Percentiles rank a stretch among this genome's conserved stretches.
These are phyloP conservation scores for Barbatosphaeria neglecta DNA, from an alignment of 495 filamentous ascomycete genomes.

Conservation along the genomic window DNA sequence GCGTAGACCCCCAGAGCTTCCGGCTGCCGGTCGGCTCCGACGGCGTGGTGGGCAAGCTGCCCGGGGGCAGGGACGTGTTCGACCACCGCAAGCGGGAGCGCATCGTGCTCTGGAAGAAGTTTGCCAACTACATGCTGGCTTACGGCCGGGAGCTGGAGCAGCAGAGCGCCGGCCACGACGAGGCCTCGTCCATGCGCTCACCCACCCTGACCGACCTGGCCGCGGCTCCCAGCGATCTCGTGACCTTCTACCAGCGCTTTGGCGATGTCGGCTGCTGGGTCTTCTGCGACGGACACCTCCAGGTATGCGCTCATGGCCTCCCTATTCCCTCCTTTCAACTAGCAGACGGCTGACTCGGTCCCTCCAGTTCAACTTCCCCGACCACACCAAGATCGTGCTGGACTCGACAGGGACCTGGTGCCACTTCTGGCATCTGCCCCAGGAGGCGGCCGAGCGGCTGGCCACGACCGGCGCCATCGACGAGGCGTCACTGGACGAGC, in stretches of 20 bases:
- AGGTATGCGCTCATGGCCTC: slow-evolving; percentile 44
- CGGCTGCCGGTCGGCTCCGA: slow-evolving; percentile 39
- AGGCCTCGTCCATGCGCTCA: slow-evolving; percentile 31
- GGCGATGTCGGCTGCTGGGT: slow-evolving; percentile 84
- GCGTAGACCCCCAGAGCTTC: slow-evolving; percentile 50
- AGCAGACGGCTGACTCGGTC: slow-evolving; percentile 1
- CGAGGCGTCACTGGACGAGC: slow-evolving; percentile 50
- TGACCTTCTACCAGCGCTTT: slow-evolving; percentile 81
- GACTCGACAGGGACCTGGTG: slow-evolving; percentile 64
- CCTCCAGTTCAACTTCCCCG: slow-evolving; percentile 81
- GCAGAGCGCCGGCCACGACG: slow-evolving; percentile 30
- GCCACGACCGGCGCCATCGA: slow-evolving; percentile 51
- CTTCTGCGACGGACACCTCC: slow-evolving; percentile 77
- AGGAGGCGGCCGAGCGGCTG: slow-evolving; percentile 53
- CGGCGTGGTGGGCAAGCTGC: slow-evolving; percentile 40
- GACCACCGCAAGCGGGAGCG: slow-evolving; percentile 62
- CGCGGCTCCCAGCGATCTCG: slow-evolving; percentile 45
- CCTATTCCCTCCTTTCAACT: neutral
- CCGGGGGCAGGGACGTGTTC: slow-evolving; percentile 41
- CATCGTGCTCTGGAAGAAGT: slow-evolving; percentile 77
- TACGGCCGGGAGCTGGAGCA: slow-evolving; percentile 43
- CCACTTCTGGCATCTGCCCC: slow-evolving; percentile 74
- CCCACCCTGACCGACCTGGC: slow-evolving; percentile 37
- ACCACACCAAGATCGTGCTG: slow-evolving; percentile 87
- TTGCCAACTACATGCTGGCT: slow-evolving; percentile 85